Base-by-base conservation (phyloP, 176 grass and related monocot species). In the Otatea glauca region DNA sequence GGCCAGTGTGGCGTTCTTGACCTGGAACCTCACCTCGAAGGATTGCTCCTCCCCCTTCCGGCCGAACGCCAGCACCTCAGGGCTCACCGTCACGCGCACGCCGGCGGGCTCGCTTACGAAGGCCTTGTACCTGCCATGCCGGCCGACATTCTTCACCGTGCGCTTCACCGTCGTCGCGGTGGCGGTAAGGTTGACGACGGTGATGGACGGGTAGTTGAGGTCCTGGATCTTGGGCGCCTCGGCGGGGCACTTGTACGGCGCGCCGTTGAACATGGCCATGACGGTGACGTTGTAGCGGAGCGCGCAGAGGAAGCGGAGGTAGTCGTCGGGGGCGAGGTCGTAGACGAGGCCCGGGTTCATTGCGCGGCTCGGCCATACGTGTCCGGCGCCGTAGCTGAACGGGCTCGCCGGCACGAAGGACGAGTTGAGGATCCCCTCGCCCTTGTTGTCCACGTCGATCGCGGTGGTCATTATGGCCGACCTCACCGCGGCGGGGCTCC, bases 391-490 rank as follows among this genome's bases (percentile, higher is more conserved):
- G 18, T 77, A 85, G 77, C 66, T 81, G n/a, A 97, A 94, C 34
- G 94, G 88, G 0, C 61, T 88, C 1, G 94, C 90, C 29, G 70
- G 53, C 50, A 21, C 3, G 27, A 84, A 89, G 3, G 88, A 89
- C 4, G 92, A 37, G 66, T 84, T 87, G 65, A 76, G 47, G 39
- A 97, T 91, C 0, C 67, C 14, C 54, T 89, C 60, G 0, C 74
- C 51, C 90, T 59, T 65, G 53, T 89, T 94, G 82, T 97, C 94
- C 16, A 51, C 12, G 18, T 70, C 83, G n/a, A 18, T 56, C 6
- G 94, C 92, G 27, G 88, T 90, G 41, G 92, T 97, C 94, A 97
- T 97, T 23, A 97, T 83, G 5, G 92, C 92, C 0, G 94, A 97
- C 72, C 38, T 90, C 29, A 97, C 80, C 1, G 90, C 90, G 1